Evolutionary conservation across 768 basidiomycete species (phyloP), one percentile per base, ranked within the genome.

Genomic region (Sistotremastrum suecicum): DNA sequence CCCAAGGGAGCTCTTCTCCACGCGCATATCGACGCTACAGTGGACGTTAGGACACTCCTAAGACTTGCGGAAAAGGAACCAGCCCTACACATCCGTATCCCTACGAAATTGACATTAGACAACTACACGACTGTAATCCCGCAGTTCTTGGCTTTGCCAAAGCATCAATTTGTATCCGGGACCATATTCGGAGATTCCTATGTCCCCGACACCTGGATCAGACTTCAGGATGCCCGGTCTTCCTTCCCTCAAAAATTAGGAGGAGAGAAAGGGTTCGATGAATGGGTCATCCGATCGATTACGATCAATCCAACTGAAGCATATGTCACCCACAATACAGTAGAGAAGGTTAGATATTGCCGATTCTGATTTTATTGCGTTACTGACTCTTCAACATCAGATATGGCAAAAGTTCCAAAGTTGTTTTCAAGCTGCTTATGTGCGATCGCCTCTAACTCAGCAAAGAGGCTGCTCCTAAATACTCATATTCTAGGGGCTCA

Each of bases 1-100:
- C 84, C 84, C 2, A 87, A 86, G 60, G 85, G 84, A 37, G 81
- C 71, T 1, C 66, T 87, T 3, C 64, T 88, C 9, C 83, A 87
- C 52, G 74, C 68, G 0, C 84, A 87, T 56, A 64, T 87, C n/a
- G 82, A 83, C 53, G 78, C 81, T 12, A 81, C 75, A 0, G 78
- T 83, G 28, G 73, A 80, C 44, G 68, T 66, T 1, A 54, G 63
- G 12, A 63, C 66, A 28, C 63, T 85, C 4, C 62, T 81, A 9
- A 56, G 66, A 11, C 62, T 78, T 7, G 81, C 79, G 1, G 57
- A 78, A 29, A 58, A 72, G 43, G 65, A 84, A 33, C 67, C 74
- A 2, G 67, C 69, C 5, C 63, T 86, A n/a, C 76, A 84, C 59
- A 67, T 86, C 43, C 66, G 74, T 30, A 60, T 69, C 2, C 51